Conservation (phyloP, 2,329 filamentous ascomycete genomes). For the Ilyonectria mors-panacis region DNA sequence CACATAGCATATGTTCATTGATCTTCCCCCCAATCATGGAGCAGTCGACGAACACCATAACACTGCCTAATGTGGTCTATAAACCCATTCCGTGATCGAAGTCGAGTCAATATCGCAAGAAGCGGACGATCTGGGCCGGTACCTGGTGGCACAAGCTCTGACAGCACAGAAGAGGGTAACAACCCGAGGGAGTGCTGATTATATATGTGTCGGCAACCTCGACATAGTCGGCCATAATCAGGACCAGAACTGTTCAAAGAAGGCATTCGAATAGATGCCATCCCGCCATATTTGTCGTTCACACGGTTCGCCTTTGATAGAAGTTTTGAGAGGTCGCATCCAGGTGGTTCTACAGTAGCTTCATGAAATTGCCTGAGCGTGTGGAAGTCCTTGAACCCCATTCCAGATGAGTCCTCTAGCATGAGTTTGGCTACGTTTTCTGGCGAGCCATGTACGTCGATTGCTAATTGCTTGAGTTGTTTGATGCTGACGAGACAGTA, state of each 20-base stretch:
- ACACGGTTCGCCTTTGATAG: constrained; percentile 11
- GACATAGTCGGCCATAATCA: constrained; percentile 16
- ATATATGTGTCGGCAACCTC: background rate
- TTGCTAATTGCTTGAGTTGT: constrained; percentile 47
- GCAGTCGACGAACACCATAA: too few species aligned
- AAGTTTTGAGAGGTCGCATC: constrained; percentile 33
- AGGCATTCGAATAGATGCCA: constrained; percentile 40
- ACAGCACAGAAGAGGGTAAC: background rate
- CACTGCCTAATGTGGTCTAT: too few species aligned
- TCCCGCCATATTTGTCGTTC: constrained; percentile 18
- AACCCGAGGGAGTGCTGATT: too few species aligned
- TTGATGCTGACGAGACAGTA: constrained; percentile 47
- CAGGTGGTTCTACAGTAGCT: constrained; percentile 35
- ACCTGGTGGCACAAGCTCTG: too few species aligned
- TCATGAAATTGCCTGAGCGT: constrained; percentile 27
- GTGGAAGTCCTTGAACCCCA: background rate
- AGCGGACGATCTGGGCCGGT: too few species aligned
- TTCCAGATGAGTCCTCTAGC: too few species aligned
- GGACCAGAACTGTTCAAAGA: constrained; percentile 24
- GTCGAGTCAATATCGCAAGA: too few species aligned
- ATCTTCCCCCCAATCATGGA: too few species aligned
- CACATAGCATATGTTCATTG: too few species aligned
- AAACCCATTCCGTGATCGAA: too few species aligned
- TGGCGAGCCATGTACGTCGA: constrained; percentile 45
- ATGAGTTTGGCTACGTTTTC: constrained; percentile 13